phyloP scores from a whole-genome alignment of 1,284 basidiomycete species.

The Leccinum pallidistipes region DNA sequence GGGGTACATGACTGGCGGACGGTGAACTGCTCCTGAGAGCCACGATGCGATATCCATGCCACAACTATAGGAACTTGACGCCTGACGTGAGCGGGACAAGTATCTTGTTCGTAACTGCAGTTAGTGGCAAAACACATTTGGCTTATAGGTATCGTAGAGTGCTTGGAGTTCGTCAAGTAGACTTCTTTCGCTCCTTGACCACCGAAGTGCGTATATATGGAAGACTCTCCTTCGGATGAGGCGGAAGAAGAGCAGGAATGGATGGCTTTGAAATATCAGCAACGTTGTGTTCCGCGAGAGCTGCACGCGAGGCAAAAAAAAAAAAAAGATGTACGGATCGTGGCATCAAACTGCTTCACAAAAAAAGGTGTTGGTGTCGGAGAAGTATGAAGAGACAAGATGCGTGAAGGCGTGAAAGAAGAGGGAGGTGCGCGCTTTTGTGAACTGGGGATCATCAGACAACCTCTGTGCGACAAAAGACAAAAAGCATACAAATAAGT shows the following conservation, averaged over 20 bases:
- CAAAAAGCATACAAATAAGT: conserved; percentile 81
- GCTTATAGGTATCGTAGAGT: conserved; percentile 89
- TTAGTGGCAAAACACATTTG: conserved; percentile 74
- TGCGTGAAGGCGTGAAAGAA: conserved; percentile 73
- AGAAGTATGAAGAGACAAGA: conserved; percentile 79
- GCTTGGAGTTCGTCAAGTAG: conserved; percentile 93
- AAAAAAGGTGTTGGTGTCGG: conserved; percentile 80
- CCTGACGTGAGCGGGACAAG: conserved; percentile 71
- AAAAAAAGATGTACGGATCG: conserved; percentile 82
- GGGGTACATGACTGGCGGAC: conserved; percentile 85
- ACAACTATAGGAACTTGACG: conserved; percentile 74
- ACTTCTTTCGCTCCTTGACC: conserved; percentile 98
- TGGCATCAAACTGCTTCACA: conserved; percentile 72
- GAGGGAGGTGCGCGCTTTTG: conserved; percentile 62
- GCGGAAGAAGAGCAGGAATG: conserved; percentile 70
- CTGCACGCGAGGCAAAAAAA: conserved; percentile 78
- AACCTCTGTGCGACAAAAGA: conserved; percentile 68
- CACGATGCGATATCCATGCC: conserved; percentile 87
- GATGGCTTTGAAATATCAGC: conserved; percentile 64
- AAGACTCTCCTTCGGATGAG: conserved; percentile 68
- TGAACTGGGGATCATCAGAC: conserved; percentile 51
- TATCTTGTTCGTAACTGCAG: conserved; percentile 62
- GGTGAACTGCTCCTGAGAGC: conserved; percentile 71
- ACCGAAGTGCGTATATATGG: conserved; percentile 92
- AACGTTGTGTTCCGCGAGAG: conserved; percentile 64